Base-by-base conservation (phyloP, 1,284 basidiomycete species). In the Exsudoporus floridanus region DNA sequence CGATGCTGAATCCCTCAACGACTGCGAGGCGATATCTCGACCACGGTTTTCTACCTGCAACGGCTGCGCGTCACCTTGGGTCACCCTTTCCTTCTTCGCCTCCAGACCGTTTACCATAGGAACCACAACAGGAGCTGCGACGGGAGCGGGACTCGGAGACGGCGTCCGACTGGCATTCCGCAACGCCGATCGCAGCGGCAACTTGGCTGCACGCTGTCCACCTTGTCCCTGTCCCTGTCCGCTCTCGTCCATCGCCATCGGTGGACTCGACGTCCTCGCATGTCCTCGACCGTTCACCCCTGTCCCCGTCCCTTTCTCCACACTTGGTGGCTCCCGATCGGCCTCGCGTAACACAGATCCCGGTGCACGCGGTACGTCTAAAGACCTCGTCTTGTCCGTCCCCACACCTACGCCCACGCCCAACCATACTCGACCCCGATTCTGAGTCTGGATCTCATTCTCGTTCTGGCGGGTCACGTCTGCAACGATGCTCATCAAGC, bases 401-500 rank as follows among this genome's bases (percentile, higher is more conserved):
- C 30, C 59, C 10, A 41, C 33, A 18, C 12, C 39, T 2, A 27
- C 25, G 7, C 34, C 21, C 21, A 40, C 16, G 7, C 36, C 21
- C 21, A 41, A 23, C 35, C 21, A 18, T 23, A 3, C 27, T 13
- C 49, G 30, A 33, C 52, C 30, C 35, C 61, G 69, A 65, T 10
- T 63, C 67, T 10, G 21, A 16, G 21, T 70, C 58, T 28, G 42
- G 6, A 0, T 16, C n/a, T 28, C 70, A 56, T 12, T n/a, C 34
- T 49, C 36, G 57, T 79, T 78, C 48, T 67, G 68, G 39, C 73
- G 73, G 10, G 82, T 66, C 33, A 86, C 80, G 53, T 75, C 79
- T 59, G 86, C 84, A 6, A 88, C 80, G 57, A 88, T 82, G 59
- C 79, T 82, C 84, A 88, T 82, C 62, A 88, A 67, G 41, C 79